These are phyloP conservation scores for Erysimum cheiranthoides DNA, from an alignment of 345 rosid species.

Conservation along the genomic window DNA sequence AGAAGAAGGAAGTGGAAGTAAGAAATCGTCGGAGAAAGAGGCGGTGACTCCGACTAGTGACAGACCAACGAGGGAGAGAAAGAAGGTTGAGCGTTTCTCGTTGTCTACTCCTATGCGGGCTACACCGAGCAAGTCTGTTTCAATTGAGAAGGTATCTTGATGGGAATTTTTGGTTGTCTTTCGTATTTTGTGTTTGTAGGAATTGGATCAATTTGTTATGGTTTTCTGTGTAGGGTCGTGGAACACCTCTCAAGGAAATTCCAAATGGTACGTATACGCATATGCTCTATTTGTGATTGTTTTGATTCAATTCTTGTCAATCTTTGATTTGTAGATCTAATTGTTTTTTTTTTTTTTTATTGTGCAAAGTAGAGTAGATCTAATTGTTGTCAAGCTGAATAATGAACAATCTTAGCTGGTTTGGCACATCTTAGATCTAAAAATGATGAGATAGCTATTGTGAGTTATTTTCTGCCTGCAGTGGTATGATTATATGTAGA, in stretches of 20 bases:
- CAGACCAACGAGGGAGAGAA: conserved; percentile 90
- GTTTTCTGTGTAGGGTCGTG: conserved; percentile 71
- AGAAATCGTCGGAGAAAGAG: conserved; percentile 48
- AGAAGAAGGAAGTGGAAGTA: conserved; percentile 44
- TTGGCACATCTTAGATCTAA: conserved; percentile 30
- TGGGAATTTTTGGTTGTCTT: not conserved
- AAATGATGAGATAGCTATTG: conserved; percentile 9
- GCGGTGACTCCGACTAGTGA: conserved; percentile 65
- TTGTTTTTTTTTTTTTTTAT: too few relatives aligned
- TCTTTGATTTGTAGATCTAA: not conserved
- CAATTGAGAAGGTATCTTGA: conserved; percentile 67
- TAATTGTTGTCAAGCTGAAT: not conserved
- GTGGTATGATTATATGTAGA: not conserved
- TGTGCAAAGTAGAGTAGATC: too few relatives aligned
- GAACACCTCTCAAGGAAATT: conserved; percentile 84
- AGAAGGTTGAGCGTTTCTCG: conserved; percentile 87
- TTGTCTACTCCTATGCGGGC: conserved; percentile 61
- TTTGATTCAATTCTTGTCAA: conserved; percentile 7
- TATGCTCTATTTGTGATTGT: conserved; percentile 8
- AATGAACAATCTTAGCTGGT: conserved; percentile 11
- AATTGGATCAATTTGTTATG: conserved; percentile 7
- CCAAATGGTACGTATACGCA: conserved; percentile 69
- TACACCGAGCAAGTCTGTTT: conserved; percentile 59
- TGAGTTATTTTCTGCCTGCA: conserved; percentile 4
- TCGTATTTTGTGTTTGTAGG: not conserved